phyloP scores from a whole-genome alignment of 306 rosid genomes.

The Pterocarpus macrocarpus region DNA sequence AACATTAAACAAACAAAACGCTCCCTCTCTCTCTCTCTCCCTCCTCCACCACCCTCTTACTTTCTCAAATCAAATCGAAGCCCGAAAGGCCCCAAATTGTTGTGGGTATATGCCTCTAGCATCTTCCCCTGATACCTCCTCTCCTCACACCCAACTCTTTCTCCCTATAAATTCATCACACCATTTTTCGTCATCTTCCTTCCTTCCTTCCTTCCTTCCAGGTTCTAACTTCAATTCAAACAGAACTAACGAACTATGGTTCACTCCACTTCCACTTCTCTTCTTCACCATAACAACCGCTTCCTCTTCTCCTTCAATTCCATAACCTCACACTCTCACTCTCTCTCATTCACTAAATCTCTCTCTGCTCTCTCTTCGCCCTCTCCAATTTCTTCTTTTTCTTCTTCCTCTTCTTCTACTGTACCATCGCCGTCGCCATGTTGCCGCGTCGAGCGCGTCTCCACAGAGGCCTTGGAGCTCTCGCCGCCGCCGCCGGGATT shows the following conservation, averaged over 20 bases:
- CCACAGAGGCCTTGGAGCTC: constrained; percentile 72
- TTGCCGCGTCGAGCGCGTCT: constrained; percentile 59
- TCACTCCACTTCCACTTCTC: constrained; percentile 52
- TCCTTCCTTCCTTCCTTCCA: background rate
- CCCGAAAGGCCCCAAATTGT: background rate
- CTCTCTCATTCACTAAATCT: constrained; percentile 54
- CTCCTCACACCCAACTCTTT: background rate
- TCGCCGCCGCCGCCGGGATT: constrained; percentile 68
- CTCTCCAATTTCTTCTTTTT: constrained; percentile 30
- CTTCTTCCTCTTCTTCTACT: constrained; percentile 33
- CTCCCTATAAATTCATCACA: background rate
- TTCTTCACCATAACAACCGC: constrained; percentile 54
- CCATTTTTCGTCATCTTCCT: background rate
- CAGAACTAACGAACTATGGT: constrained; percentile 52
- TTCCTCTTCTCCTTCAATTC: constrained; percentile 56
- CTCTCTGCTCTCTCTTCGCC: constrained; percentile 23
- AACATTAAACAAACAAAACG: background rate
- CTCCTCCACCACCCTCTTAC: background rate
- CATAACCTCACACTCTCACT: constrained; percentile 39
- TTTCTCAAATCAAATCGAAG: background rate
- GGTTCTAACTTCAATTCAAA: background rate
- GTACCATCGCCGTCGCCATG: constrained; percentile 40
- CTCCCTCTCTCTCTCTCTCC: background rate
- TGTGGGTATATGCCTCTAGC: constrained; percentile 57
- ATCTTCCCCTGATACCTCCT: constrained; percentile 51